Evolutionary conservation across 176 grass and related monocot species (phyloP), one percentile per base, ranked within the genome.

Genomic region (Rhipidocladum racemiflorum): DNA sequence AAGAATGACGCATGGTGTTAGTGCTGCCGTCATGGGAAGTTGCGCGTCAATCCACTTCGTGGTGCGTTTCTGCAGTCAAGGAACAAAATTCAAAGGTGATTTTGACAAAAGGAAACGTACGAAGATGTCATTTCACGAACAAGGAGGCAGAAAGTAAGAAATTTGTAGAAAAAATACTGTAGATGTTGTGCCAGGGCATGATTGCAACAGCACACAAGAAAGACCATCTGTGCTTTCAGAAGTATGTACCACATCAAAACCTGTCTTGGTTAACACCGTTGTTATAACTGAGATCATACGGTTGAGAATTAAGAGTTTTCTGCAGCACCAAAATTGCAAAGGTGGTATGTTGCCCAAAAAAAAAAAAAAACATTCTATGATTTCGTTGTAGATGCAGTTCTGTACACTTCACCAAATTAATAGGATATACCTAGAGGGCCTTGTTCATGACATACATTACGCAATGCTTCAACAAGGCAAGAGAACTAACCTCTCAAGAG

Each of bases 41-140:
- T 99, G 82, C 93, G 96, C 39, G 85, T 85, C 36, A 85, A 88
- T 69, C 90, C 89, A 87, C 87, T 91, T 86, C 87, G 87, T n/a
- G 91, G 57, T 28, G 76, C 62, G 20, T 54, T 93, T 89, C 92
- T 95, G 92, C 75, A 86, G 50, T 72, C 24, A 87, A 55, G 13
- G 36, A 83, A 35, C 16, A 78, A 13, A 73, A 79, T 60, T 35
- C 8, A 83, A 83, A 21, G n/a, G 4, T 57, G 35, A 72, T 18
- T 85, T 27, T 53, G 51, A 81, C 30, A 28, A 74, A 35, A 74
- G 30, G 6, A 15, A 54, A 46, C 13, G 15, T 13, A 28, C 9
- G 50, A 72, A 68, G n/a, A 65, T 63, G 48, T 20, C 30, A 62
- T 66, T 61, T 39, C 28, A 71, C 50, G 15, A 50, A 86, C 10